phyloP scores from a whole-genome alignment of 2,329 filamentous ascomycete genomes.

The Chrysoporthe cubensis region DNA sequence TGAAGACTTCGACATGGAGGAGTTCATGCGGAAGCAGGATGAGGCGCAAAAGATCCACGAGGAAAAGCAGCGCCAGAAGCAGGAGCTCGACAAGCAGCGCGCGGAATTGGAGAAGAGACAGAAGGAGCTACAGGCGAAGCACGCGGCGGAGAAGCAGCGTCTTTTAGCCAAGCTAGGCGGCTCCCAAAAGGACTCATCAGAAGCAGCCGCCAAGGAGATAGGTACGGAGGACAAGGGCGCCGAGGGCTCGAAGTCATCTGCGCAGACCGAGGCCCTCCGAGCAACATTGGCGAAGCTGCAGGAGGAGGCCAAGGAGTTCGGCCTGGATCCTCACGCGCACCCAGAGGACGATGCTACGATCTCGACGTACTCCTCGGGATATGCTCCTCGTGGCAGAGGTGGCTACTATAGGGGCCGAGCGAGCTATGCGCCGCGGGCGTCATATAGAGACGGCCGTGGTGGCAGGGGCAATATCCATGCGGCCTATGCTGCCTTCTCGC shows the following conservation, averaged over 20 bases:
- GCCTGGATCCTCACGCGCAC: conserved; percentile 62
- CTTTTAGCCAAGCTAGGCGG: conserved; percentile 63
- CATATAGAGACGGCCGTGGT: conserved; percentile 42
- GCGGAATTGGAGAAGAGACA: conserved; percentile 69
- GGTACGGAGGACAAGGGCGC: conserved; percentile 30
- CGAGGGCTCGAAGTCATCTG: conserved; percentile 37
- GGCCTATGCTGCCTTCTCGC: conserved; percentile 65
- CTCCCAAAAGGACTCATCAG: conserved; percentile 33
- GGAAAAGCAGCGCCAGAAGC: conserved; percentile 64
- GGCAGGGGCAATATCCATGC: conserved; percentile 55
- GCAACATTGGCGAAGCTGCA: conserved; percentile 74
- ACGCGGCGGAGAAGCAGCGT: conserved; percentile 66
- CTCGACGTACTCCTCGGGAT: conserved; percentile 37
- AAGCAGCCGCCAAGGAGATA: neutral
- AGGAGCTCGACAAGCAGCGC: conserved; percentile 64
- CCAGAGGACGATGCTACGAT: conserved; percentile 46
- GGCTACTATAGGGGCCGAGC: conserved; percentile 25
- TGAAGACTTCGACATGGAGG: conserved; percentile 66
- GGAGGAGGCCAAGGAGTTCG: conserved; percentile 71
- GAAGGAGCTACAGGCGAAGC: conserved; percentile 63
- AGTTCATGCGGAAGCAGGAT: conserved; percentile 69
- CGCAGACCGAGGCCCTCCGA: conserved; percentile 67
- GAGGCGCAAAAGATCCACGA: conserved; percentile 73
- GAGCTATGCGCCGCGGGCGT: conserved; percentile 39
- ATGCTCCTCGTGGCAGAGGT: conserved; percentile 37